Conservation (phyloP, 1,284 basidiomycete genomes). For the Leccinum griseonigrum region DNA sequence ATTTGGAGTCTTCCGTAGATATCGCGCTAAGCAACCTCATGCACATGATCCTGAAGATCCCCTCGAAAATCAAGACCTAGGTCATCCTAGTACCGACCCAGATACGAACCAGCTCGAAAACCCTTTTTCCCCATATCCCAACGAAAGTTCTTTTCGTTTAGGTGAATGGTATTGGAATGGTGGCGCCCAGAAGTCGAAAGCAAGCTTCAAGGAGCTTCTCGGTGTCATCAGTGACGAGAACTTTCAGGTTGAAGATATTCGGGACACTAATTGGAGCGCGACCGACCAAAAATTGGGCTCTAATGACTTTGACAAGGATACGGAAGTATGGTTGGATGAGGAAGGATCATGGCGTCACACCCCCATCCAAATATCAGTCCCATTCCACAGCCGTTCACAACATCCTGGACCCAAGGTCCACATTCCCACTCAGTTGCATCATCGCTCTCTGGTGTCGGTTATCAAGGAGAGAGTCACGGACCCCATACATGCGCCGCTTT, state of each 20-base stretch:
- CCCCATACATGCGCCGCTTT: not conserved
- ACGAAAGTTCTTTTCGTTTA: not conserved
- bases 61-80: not conserved
- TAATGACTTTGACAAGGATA: not conserved
- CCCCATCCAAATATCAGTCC: not conserved
- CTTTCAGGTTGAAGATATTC: not conserved
- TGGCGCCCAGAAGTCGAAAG: not conserved
- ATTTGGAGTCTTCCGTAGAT: no score
- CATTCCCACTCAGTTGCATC: not conserved
- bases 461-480: not conserved
- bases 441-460: not conserved
- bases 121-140: not conserved
- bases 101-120: not conserved
- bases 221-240: not conserved
- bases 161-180: not conserved
- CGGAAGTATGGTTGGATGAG: not conserved
- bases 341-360: not conserved
- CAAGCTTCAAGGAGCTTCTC: not conserved
- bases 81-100: not conserved
- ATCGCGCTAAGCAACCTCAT: no score
- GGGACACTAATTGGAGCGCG: not conserved
- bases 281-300: not conserved
- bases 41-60: not conserved
- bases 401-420: not conserved
- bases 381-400: not conserved